Conservation (phyloP, 129 eudicot species). For the Flaveria robusta region DNA sequence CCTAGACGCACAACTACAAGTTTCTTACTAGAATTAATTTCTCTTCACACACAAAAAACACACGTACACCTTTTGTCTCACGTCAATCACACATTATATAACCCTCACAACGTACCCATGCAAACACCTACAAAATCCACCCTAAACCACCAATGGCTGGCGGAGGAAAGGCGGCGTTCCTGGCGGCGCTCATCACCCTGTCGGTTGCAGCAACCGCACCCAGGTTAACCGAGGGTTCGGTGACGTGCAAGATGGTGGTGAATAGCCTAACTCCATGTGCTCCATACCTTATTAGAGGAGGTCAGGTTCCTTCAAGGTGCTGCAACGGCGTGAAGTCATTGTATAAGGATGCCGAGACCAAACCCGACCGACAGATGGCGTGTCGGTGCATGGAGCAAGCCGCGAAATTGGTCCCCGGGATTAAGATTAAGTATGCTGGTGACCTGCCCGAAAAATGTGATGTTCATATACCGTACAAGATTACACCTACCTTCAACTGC, state of each 20-base stretch:
- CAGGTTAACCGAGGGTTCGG: conserved; percentile 17
- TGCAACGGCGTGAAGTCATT: conserved; percentile 40
- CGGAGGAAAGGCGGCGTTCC: conserved; percentile 13
- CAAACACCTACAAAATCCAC: neutral
- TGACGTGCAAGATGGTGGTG: conserved; percentile 39
- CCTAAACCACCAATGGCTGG: conserved; percentile 5
- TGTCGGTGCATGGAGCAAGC: conserved; percentile 46
- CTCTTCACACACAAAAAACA: conserved; percentile 23
- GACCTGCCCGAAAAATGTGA: conserved; percentile 45
- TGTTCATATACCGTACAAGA: conserved; percentile 45
- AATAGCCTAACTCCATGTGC: conserved; percentile 37
- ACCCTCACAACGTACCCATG: conserved; percentile 10
- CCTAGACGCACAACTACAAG: conserved; percentile 33
- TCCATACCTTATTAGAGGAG: conserved; percentile 36
- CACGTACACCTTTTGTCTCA: neutral
- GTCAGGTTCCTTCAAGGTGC: conserved; percentile 36
- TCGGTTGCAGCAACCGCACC: conserved; percentile 20
- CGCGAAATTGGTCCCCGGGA: conserved; percentile 22
- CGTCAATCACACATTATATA: conserved; percentile 21
- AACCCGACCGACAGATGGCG: conserved; percentile 39
- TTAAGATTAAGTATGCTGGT: conserved; percentile 29
- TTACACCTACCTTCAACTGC: conserved; percentile 41
- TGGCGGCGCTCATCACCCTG: conserved; percentile 21
- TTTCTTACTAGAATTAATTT: conserved; percentile 21
- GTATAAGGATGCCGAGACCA: conserved; percentile 33